Conservation (phyloP, 257 asterid species). For the Rauvolfia tetraphylla region DNA sequence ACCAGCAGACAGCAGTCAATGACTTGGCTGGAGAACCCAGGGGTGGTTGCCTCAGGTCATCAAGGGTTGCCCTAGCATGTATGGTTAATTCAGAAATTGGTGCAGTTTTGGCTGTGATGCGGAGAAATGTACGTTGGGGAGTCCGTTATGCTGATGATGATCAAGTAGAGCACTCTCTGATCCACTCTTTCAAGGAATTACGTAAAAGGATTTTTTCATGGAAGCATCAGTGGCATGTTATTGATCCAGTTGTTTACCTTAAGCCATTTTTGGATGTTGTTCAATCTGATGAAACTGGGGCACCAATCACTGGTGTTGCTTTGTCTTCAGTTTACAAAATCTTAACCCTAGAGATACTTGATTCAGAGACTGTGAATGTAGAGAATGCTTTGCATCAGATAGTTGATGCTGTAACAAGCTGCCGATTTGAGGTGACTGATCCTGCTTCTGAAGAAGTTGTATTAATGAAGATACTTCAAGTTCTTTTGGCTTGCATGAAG, state of each 20-base stretch:
- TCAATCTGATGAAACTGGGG: slow-evolving; percentile 95
- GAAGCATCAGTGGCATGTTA: slow-evolving; percentile 66
- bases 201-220: slow-evolving; percentile 73
- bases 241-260: slow-evolving; percentile 76
- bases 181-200: slow-evolving; percentile 75
- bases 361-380: slow-evolving; percentile 60
- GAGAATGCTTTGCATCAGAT: slow-evolving; percentile 73
- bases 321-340: slow-evolving; percentile 84
- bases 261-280: slow-evolving; percentile 89
- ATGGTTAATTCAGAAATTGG: slow-evolving; percentile 92
- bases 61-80: slow-evolving; percentile 79
- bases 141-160: slow-evolving; percentile 80
- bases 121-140: slow-evolving; percentile 99
- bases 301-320: slow-evolving; percentile 96
- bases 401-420: slow-evolving; percentile 62
- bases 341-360: slow-evolving; percentile 72
- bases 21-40: slow-evolving; percentile 41
- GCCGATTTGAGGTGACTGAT: slow-evolving; percentile 98
- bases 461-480: slow-evolving; percentile 83
- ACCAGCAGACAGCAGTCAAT: slow-evolving; percentile 44
- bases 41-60: slow-evolving; percentile 36
- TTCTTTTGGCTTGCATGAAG: slow-evolving; percentile 97
- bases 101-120: slow-evolving; percentile 97
- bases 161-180: slow-evolving; percentile 78
- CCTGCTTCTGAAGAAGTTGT: slow-evolving; percentile 98